Evolutionary conservation across 2,329 filamentous ascomycete species (phyloP), one percentile per base, ranked within the genome.

Genomic region (Pseudocercospora cruenta): DNA sequence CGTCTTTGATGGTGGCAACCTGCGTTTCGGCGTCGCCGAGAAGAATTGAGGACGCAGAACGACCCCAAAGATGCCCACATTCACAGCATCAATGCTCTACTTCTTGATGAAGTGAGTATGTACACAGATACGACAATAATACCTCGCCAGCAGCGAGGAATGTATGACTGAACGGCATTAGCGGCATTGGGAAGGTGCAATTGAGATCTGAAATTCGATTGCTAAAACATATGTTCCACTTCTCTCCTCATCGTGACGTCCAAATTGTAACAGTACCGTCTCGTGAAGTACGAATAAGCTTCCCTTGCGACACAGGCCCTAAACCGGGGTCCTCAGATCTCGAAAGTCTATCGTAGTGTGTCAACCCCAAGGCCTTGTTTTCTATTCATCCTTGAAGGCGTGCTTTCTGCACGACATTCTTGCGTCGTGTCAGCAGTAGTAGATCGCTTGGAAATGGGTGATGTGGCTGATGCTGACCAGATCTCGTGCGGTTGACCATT

Each of bases 1-100:
- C 54, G 86, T 87, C 63, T 90, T 90, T 73, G 81, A 86, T 68
- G 83, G 80, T 14, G 80, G 82, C 22, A 82, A 86, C 70, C 76
- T 81, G 70, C 83, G 82, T 3, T 76, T 89, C 49, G 84, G 85
- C 28, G 78, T 89, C 70, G 87, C 84, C 22, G 76, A 80, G 43
- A 79, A 79, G 74, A 58, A 67, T 33, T 68, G 43, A 63, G 26
- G 24, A 10, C 22, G 5, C 51, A 36, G 54, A 2, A 39, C 26
- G 39, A 58, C 16, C 22, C n/a, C 16, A 58, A 21, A 14, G 31
- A 31, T 24, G 24, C 22, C 51, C 22, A 21, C n/a, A 22, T 19
- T 43, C 39, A 43, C 39, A 43, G 39, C 39, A 43, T 43, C 39
- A 43, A 43, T 43, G 39, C 55, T 58, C 31, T 10, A 5, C 55